These are phyloP conservation scores for Aspergillus haitiensis DNA, from an alignment of 495 filamentous ascomycete genomes.

Conservation along the genomic window DNA sequence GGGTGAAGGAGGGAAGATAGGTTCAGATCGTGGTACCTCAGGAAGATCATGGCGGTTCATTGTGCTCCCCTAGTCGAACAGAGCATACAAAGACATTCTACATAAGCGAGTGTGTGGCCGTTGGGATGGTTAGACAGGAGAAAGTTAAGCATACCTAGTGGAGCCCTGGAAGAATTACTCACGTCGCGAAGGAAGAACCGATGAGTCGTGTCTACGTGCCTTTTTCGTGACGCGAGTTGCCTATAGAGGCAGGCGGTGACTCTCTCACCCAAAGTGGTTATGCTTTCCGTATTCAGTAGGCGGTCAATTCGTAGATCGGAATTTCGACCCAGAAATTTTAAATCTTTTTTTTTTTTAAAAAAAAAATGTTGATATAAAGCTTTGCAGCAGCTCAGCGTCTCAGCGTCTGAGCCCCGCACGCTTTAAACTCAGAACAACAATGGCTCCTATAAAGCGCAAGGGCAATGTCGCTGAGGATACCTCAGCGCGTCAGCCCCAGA, in stretches of 20 bases:
- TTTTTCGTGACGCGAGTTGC: conserved; percentile 32
- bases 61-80: conserved; percentile 29
- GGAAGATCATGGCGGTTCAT: conserved; percentile 42
- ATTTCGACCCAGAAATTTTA: conserved; percentile 35
- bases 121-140: conserved; percentile 3
- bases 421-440: conserved; percentile 30
- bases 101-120: conserved; percentile 17
- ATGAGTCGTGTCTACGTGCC: conserved; percentile 30
- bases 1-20: conserved; percentile 36
- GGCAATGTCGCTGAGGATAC: conserved; percentile 42
- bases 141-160: conserved; percentile 18
- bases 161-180: conserved; percentile 21
- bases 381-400: conserved; percentile 30
- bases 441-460: conserved; percentile 58
- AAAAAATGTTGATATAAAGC: conserved; percentile 33
- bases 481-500: conserved; percentile 43
- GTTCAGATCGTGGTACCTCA: conserved; percentile 45
- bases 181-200: conserved; percentile 23
- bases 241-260: conserved; percentile 25
- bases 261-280: conserved; percentile 9
- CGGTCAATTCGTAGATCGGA: conserved; percentile 21
- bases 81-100: conserved; percentile 28
- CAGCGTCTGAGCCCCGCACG: conserved; percentile 10
- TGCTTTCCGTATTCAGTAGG: conserved; percentile 10
- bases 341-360: conserved; percentile 37